Conservation (phyloP, 768 basidiomycete genomes). For the Nidularia pulvinata region DNA sequence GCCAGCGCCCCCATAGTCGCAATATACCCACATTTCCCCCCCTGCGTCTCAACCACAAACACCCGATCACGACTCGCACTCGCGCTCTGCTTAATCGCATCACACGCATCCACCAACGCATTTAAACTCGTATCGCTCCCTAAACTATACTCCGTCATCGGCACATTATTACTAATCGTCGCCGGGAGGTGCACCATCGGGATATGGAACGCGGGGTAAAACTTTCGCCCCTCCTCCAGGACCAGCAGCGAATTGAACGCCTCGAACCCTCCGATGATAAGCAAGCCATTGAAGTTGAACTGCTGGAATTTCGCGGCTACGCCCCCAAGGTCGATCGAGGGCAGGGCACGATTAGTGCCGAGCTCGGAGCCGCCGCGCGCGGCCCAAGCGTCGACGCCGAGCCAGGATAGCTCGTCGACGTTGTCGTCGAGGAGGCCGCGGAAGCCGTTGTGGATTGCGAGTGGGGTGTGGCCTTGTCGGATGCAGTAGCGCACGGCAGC, state of each 20-base stretch:
- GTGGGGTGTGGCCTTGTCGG: conserved; percentile 89
- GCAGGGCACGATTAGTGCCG: conserved; percentile 91
- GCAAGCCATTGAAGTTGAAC: conserved; percentile 71
- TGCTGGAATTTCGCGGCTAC: conserved; percentile 93
- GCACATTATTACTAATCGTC: conserved; percentile 98
- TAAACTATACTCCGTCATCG: conserved; percentile 93
- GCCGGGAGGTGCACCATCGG: conserved; percentile 97
- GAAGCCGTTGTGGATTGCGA: conserved; percentile 96
- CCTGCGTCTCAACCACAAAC: conserved; percentile 98
- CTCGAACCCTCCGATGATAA: conserved; percentile 97
- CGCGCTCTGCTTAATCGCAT: conserved; percentile 98
- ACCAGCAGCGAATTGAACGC: conserved; percentile 81
- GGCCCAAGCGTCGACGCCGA: conserved; percentile 96
- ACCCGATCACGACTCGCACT: conserved; percentile 95
- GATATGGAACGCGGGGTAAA: conserved; percentile 92
- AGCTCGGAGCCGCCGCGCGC: conserved; percentile 96
- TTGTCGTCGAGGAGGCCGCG: conserved; percentile 91
- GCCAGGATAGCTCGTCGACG: conserved; percentile 87
- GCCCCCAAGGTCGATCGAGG: conserved; percentile 83
- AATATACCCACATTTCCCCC: conserved; percentile 95
- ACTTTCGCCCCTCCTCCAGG: conserved; percentile 76
- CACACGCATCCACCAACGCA: conserved; percentile 95
- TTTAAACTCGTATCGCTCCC: conserved; percentile 98
- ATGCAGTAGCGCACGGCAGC: conserved; percentile 94
- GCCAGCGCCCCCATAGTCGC: conserved; percentile 96